Base-by-base conservation (phyloP, 306 rosid genomes). In the Abrus precatorius region DNA sequence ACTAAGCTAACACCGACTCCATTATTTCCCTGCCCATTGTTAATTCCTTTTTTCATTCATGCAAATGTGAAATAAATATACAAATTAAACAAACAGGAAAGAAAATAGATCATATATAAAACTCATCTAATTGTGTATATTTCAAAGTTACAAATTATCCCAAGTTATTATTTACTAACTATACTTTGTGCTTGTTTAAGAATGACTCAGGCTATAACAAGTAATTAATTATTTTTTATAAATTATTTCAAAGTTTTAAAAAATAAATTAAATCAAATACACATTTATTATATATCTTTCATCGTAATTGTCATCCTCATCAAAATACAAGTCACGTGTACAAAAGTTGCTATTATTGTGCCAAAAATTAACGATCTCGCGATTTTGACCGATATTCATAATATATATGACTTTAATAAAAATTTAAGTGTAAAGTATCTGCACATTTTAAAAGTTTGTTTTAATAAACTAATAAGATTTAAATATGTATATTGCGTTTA, bases 31-130 rank as follows among this genome's bases (percentile, higher is more conserved):
- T 65, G 13, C 60, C 13, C 54, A 38, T 70, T 52, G 9, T 7
- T 48, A 28, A 56, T 71, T 56, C 48, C 47, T 71, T 84, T 52
- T 44, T 40, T 27, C 72, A 53, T 80, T 57, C 74, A 13, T 36
- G 11, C 41, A 29, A n/a, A 72, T 7, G 34, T 68, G 56, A 47
- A 75, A 40, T 9, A 40, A 13, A 14, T 50, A 54, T 14, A 33
- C 61, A 40, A 61, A 36, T 73, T 48, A 70, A 28, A 29, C 36
- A 7, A 41, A 49, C 27, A 27, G 40, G 7, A 36, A 56, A 28
- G 40, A 36, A 9, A 7, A 4, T 47, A 69, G 29, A 62, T 62
- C 13, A 63, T 57, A 34, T 50, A 1, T 20, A 50, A 36, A 4
- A 52, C 57, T 36, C 36, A 27, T 64, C 53, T 43, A 77, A 27